Percentiles rank a stretch among this genome's conserved stretches.
Evolutionary conservation across 1,139 yeast species (phyloP).

Genomic region (Hyphopichia khmerensis): DNA sequence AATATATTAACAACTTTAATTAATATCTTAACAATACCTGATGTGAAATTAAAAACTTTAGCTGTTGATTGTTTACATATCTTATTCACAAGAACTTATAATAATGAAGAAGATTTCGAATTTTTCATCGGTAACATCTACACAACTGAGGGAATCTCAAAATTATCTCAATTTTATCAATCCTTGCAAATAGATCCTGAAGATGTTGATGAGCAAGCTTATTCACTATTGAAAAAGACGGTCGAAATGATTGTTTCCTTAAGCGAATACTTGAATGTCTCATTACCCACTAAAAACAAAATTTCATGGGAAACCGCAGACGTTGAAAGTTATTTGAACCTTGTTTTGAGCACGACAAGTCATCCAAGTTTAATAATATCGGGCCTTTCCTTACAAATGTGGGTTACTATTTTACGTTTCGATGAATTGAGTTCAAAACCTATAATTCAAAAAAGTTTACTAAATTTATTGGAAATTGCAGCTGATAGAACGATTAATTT

Average conservation of each 20-base stretch:
- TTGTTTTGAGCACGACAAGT: conserved; percentile 77
- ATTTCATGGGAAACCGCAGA: conserved; percentile 54
- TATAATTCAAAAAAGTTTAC: conserved; percentile 53
- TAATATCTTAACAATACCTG: conserved; percentile 58
- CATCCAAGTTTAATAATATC: conserved; percentile 89
- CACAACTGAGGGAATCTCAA: conserved; percentile 64
- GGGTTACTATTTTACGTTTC: conserved; percentile 86
- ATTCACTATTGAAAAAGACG: conserved; percentile 80
- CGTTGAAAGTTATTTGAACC: conserved; percentile 60
- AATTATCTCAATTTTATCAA: conserved; percentile 65
- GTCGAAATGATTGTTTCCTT: conserved; percentile 93
- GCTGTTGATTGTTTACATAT: conserved; percentile 92
- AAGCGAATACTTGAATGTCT: conserved; percentile 67
- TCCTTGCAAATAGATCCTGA: conserved; percentile 66
- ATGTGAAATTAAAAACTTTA: conserved; percentile 69
- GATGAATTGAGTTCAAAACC: conserved; percentile 63
- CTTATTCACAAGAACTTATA: conserved; percentile 78
- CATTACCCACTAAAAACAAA: conserved; percentile 33
- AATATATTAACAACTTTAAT: conserved; percentile 66
- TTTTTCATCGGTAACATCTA: conserved; percentile 80
- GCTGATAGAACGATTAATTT: conserved; percentile 79
- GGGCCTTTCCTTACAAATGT: conserved; percentile 87
- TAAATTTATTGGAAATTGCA: conserved; percentile 70
- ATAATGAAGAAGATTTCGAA: conserved; percentile 69
- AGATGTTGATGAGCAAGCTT: conserved; percentile 74